Evolutionary conservation across 345 rosid species (phyloP), one percentile per base, ranked within the genome.

Genomic region (Ceriops tagal): DNA sequence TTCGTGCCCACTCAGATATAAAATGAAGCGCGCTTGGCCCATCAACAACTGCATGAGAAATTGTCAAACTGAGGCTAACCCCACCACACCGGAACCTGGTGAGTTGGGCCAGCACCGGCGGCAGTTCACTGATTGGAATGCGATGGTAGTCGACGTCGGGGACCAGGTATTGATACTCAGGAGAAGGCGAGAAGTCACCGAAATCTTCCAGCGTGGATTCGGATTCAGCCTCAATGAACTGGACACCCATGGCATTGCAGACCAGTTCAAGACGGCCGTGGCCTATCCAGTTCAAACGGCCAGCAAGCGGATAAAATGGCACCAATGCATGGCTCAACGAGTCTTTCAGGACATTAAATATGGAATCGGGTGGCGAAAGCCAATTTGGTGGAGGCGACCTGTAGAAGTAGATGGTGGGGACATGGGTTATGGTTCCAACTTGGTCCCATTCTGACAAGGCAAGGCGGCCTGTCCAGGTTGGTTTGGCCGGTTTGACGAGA

Each of bases 371-470:
- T 21, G 52, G 34, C 16, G 57, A 22, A 27, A 82, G 79, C 43
- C 68, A 71, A 15, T 73, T 61, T 18, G 72, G 66, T 4, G 83
- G 61, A 31, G 81, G 80, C 49, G 49, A 43, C 58, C 51, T 52
- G 58, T 85, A 87, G 78, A 87, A 85, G 76, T 87, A 87, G 71
- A 87, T 65, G 24, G 89, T 85, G 65, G 89, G 89, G 46, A 87
- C 73, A 43, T 85, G 92, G 60, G 88, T 82, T 62, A 87, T 72
- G 37, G 79, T 65, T 21, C 88, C 88, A 6, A 85, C 72, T 66
- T 83, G 89, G 70, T 87, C 92, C 83, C 78, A 82, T 53, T 80
- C 89, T 19, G 89, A 73, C 43, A 87, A 71, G 39, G 82, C 46
- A 5, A 82, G 69, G 18, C 51, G 62, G 52, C 86, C 86, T 6